phyloP scores from a whole-genome alignment of 164 flowering plant species.

The Magnolia sinica region DNA sequence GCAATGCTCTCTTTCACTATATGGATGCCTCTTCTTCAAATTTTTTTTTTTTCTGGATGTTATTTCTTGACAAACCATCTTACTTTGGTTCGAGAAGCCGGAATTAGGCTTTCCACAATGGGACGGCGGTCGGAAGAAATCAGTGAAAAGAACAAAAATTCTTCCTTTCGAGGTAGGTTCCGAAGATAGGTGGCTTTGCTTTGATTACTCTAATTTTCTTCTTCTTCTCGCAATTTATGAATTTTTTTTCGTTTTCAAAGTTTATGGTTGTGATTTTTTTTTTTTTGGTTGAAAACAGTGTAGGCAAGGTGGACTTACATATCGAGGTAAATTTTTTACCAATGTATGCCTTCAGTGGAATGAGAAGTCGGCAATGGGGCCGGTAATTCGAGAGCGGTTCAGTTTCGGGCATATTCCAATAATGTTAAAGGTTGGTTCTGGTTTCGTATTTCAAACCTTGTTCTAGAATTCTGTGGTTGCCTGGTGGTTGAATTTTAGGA shows the following conservation, averaged over 20 bases:
- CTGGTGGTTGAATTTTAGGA: not conserved
- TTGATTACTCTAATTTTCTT: not conserved
- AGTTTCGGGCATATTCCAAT: conserved; percentile 70
- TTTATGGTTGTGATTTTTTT: not conserved
- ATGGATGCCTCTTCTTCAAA: not conserved
- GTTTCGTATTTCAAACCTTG: not conserved
- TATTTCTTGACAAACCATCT: conserved; percentile 38
- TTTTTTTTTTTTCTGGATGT: too few relatives aligned
- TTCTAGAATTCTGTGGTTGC: not conserved
- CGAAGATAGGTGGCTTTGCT: too few relatives aligned
- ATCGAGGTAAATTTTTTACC: conserved; percentile 51
- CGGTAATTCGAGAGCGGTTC: conserved; percentile 29
- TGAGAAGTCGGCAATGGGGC: conserved; percentile 11
- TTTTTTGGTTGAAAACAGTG: conserved; percentile 46
- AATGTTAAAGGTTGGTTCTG: conserved; percentile 69
- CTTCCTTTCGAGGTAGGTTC: conserved; percentile 57
- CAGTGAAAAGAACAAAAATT: conserved; percentile 15
- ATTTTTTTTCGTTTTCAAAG: not conserved
- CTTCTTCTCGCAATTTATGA: not conserved
- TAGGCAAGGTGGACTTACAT: conserved; percentile 65
- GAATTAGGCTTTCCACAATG: conserved; percentile 42
- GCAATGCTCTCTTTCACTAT: not conserved
- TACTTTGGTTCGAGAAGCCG: conserved; percentile 57
- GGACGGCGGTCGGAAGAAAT: conserved; percentile 19
- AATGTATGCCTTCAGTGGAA: conserved; percentile 52